phyloP scores from a whole-genome alignment of 108 stramenopile species.

The Nitzschia sp. region DNA sequence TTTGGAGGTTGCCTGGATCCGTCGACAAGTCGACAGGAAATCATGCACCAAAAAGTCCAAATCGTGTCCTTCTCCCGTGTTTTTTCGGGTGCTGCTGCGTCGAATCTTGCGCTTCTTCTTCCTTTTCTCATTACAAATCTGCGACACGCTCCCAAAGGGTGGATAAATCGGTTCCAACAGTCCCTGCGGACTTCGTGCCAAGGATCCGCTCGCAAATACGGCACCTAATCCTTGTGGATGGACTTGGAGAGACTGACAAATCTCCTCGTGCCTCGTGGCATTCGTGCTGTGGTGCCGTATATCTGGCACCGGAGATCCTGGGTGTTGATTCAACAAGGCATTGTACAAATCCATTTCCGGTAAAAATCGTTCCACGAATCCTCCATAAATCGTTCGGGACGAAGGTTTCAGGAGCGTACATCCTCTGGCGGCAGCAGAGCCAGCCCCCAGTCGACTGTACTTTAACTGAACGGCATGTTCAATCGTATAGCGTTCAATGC shows the following conservation, averaged over 20 bases:
- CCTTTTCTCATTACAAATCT: neutral
- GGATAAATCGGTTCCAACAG: conserved; percentile 16
- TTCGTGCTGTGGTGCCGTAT: neutral
- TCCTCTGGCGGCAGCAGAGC: neutral
- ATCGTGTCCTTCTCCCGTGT: neutral
- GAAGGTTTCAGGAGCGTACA: conserved; percentile 1
- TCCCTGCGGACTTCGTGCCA: conserved; percentile 1
- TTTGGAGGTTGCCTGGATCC: neutral
- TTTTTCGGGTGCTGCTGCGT: neutral
- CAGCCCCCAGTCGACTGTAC: neutral
- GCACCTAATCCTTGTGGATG: conserved; percentile 10
- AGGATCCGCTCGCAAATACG: conserved; percentile 6
- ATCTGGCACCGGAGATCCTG: neutral
- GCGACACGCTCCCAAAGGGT: neutral
- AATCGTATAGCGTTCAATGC: conserved; percentile 15
- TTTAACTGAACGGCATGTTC: conserved; percentile 13
- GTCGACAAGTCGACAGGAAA: conserved; percentile 2
- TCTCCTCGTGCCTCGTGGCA: neutral
- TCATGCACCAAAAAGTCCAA: conserved; percentile 14
- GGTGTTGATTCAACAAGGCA: neutral
- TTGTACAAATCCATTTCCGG: neutral
- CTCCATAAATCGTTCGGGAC: neutral
- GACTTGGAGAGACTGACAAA: neutral
- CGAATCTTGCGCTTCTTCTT: neutral
- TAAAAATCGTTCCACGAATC: neutral